phyloP scores from a whole-genome alignment of 2,329 filamentous ascomycete genomes.

The Cylindrodendrum hubeiense region DNA sequence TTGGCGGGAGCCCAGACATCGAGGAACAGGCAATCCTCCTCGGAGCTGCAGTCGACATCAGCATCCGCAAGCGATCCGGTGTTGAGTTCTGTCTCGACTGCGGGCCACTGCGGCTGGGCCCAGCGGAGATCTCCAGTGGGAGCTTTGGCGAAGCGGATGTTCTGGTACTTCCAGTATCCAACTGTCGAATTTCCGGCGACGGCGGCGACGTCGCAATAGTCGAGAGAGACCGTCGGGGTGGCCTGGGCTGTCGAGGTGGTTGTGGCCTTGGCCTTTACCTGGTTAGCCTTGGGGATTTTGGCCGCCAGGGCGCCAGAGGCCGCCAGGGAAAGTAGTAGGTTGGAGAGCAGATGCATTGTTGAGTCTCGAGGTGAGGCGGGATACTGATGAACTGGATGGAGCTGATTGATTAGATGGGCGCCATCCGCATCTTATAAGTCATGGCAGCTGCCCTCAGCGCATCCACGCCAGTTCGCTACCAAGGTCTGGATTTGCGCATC shows the following conservation, averaged over 20 bases:
- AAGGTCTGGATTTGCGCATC: not conserved
- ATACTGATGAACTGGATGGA: not conserved
- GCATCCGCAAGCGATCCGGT: constrained; percentile 6
- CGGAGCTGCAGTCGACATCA: constrained; percentile 14
- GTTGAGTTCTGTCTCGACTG: constrained; percentile 5
- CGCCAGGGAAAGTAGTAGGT: constrained; percentile 6
- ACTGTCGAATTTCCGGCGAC: constrained; percentile 10
- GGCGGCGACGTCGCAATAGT: constrained; percentile 11
- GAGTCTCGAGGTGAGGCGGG: not conserved
- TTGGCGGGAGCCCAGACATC: constrained; percentile 10
- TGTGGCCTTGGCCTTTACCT: constrained; percentile 8
- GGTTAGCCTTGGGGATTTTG: not conserved
- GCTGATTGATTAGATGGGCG: not conserved
- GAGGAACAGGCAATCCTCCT: constrained; percentile 14
- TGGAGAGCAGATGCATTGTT: constrained; percentile 11
- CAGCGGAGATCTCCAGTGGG: constrained; percentile 13
- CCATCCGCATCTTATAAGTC: not conserved
- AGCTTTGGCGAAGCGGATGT: constrained; percentile 17
- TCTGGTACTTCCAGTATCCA: constrained; percentile 20
- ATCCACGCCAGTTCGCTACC: not conserved
- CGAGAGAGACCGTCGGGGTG: constrained; percentile 7
- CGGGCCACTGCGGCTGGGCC: constrained; percentile 14
- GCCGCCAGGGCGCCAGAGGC: constrained; percentile 12
- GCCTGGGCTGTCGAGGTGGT: not conserved
- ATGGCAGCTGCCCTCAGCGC: not conserved